Percentiles rank a stretch among this genome's conserved stretches.
phyloP scores from a whole-genome alignment of 768 basidiomycete species.

The Wakefieldia striispora region DNA sequence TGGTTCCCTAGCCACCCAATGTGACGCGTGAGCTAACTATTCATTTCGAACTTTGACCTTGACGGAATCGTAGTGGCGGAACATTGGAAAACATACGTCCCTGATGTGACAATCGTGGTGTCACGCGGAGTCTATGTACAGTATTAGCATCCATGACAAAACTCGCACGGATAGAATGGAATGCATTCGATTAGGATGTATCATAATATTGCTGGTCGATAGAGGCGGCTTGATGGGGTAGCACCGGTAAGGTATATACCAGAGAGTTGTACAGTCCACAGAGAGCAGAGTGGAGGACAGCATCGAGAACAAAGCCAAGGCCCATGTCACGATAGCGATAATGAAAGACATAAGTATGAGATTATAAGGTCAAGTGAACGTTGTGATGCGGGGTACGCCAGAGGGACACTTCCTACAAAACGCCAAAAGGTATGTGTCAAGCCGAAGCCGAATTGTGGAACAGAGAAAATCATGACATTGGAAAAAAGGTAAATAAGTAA shows the following conservation, averaged over 20 bases:
- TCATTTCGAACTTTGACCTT: not conserved
- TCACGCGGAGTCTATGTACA: too few species aligned
- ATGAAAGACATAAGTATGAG: slow-evolving; percentile 30
- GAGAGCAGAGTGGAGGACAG: slow-evolving; percentile 16
- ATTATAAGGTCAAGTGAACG: slow-evolving; percentile 32
- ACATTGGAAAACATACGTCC: not conserved
- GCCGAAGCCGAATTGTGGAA: slow-evolving; percentile 33
- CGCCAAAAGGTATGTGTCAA: slow-evolving; percentile 26
- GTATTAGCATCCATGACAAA: too few species aligned
- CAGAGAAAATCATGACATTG: slow-evolving; percentile 29
- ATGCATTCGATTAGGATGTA: too few species aligned
- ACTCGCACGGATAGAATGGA: too few species aligned
- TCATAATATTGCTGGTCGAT: slow-evolving; percentile 7
- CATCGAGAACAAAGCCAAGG: slow-evolving; percentile 23
- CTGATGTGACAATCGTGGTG: too few species aligned
- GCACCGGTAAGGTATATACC: slow-evolving; percentile 21
- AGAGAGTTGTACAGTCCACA: slow-evolving; percentile 24
- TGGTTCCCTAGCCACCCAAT: not conserved
- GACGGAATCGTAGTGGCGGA: not conserved
- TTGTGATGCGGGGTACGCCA: slow-evolving; percentile 23
- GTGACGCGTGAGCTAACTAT: not conserved
- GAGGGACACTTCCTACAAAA: slow-evolving; percentile 20
- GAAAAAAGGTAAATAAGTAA: slow-evolving; percentile 33
- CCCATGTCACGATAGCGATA: slow-evolving; percentile 28
- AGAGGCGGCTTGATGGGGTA: slow-evolving; percentile 12